These are phyloP conservation scores for Ustilago shanxiensis DNA, from an alignment of 1,284 basidiomycete genomes.

Conservation along the genomic window DNA sequence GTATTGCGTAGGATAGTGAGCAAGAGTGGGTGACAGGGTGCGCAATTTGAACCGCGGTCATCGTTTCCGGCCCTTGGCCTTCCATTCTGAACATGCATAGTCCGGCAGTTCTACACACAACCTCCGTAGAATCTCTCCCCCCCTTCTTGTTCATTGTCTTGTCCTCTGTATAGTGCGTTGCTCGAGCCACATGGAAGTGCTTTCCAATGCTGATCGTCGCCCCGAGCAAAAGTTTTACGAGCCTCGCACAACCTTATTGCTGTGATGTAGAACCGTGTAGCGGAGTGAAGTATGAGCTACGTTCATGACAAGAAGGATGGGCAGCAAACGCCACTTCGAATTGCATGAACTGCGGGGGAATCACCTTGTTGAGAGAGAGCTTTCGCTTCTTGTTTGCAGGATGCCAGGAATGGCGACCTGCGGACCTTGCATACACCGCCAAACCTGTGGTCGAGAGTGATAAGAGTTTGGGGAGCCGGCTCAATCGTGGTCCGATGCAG, in stretches of 20 bases:
- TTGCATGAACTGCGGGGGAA: constrained; percentile 1
- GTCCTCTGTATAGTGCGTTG: background rate
- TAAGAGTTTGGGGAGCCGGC: background rate
- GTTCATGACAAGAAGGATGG: background rate
- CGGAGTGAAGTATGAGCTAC: background rate
- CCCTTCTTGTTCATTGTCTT: background rate
- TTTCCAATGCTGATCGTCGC: background rate
- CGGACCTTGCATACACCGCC: too few species aligned
- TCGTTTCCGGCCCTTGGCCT: constrained; percentile 1
- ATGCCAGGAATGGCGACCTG: too few species aligned
- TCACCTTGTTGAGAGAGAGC: background rate
- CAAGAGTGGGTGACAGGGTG: too few species aligned
- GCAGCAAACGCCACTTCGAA: background rate
- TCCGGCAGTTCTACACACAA: background rate
- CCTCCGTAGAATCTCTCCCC: background rate
- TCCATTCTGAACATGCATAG: constrained; percentile 1
- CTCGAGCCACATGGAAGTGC: background rate
- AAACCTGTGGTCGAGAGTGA: too few species aligned
- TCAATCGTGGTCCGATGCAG: background rate
- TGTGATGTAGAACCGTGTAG: background rate
- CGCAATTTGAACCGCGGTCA: background rate
- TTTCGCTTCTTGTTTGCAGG: background rate
- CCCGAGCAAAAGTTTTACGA: background rate
- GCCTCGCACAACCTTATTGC: too few species aligned
- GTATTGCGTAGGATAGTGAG: too few species aligned